Evolutionary conservation across 495 filamentous ascomycete genomes (phyloP).

Genomic region (Lasiosphaeris hirsuta): DNA sequence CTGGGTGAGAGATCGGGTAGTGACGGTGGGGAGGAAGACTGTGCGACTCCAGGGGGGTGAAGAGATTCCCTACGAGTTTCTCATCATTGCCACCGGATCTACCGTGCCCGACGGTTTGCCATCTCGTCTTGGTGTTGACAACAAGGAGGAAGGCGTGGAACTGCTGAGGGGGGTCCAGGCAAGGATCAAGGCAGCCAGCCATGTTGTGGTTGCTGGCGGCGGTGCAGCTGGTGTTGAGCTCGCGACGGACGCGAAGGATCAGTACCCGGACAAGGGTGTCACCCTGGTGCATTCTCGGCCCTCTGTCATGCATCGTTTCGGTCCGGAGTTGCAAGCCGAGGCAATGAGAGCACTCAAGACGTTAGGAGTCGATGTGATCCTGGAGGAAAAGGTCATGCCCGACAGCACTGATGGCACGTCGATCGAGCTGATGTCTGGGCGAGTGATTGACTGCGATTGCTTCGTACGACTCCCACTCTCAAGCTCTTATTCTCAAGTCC

Average conservation of each 20-base stretch:
- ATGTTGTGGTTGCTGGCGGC: slow-evolving; percentile 55
- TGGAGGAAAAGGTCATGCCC: slow-evolving; percentile 33
- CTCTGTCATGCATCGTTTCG: slow-evolving; percentile 53
- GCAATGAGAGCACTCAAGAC: slow-evolving; percentile 35
- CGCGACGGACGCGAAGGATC: slow-evolving; percentile 53
- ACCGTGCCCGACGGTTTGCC: slow-evolving; percentile 45
- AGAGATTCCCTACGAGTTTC: slow-evolving; percentile 52
- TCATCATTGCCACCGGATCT: slow-evolving; percentile 55
- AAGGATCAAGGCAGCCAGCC: slow-evolving; percentile 34
- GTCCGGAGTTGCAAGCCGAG: slow-evolving; percentile 45
- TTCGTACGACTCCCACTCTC: slow-evolving; percentile 19
- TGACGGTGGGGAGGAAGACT: slow-evolving; percentile 18
- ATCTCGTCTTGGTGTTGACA: slow-evolving; percentile 45
- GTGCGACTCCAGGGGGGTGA: slow-evolving; percentile 28
- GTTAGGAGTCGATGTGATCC: slow-evolving; percentile 41
- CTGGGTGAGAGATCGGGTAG: slow-evolving; percentile 38
- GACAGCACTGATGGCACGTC: slow-evolving; percentile 10
- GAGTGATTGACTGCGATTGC: slow-evolving; percentile 26
- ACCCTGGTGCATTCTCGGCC: slow-evolving; percentile 55
- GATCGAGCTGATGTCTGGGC: slow-evolving; percentile 23
- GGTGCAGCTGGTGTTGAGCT: slow-evolving; percentile 60
- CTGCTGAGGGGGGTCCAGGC: slow-evolving; percentile 41
- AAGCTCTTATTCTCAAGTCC: background rate
- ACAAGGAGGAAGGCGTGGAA: slow-evolving; percentile 42
- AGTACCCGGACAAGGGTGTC: slow-evolving; percentile 55